Percentiles rank a stretch among this genome's conserved stretches.
Evolutionary conservation across 1,139 yeast species (phyloP).

Genomic region (Scheffersomyces parashehatae): DNA sequence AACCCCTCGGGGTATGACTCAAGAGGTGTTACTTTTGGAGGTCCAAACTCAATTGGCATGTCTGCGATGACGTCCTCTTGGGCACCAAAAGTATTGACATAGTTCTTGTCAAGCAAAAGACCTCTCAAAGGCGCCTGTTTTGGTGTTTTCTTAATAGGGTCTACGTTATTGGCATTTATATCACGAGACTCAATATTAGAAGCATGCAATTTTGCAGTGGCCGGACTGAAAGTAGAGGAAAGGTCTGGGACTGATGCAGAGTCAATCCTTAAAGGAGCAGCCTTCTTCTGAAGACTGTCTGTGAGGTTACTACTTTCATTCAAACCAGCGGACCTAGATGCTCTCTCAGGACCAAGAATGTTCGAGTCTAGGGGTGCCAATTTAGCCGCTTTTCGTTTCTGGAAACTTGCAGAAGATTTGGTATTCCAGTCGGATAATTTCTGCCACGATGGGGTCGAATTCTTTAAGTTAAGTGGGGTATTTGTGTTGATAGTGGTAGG

Average conservation of each 20-base stretch:
- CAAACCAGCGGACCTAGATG: not conserved
- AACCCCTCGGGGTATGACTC: conserved; percentile 35
- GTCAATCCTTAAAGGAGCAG: not conserved
- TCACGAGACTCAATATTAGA: conserved; percentile 17
- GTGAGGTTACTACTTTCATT: not conserved
- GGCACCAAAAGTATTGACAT: no score
- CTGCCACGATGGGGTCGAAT: not conserved
- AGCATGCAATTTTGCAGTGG: conserved; percentile 18
- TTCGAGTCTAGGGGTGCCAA: no score
- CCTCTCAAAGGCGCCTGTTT: conserved; percentile 7
- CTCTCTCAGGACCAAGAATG: no score
- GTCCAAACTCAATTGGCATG: conserved; percentile 17
- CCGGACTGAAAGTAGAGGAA: not conserved
- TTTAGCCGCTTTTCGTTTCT: not conserved
- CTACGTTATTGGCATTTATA: conserved; percentile 25
- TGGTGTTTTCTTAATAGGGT: conserved; percentile 30
- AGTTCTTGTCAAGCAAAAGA: no score
- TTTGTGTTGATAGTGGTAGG: not conserved
- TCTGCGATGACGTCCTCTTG: conserved; percentile 3
- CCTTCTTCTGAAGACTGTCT: not conserved
- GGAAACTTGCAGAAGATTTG: not conserved
- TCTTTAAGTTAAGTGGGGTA: not conserved
- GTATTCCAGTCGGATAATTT: not conserved
- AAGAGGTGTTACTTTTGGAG: conserved; percentile 23
- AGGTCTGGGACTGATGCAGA: not conserved